phyloP scores from a whole-genome alignment of 306 rosid species.

The Comarum palustre region DNA sequence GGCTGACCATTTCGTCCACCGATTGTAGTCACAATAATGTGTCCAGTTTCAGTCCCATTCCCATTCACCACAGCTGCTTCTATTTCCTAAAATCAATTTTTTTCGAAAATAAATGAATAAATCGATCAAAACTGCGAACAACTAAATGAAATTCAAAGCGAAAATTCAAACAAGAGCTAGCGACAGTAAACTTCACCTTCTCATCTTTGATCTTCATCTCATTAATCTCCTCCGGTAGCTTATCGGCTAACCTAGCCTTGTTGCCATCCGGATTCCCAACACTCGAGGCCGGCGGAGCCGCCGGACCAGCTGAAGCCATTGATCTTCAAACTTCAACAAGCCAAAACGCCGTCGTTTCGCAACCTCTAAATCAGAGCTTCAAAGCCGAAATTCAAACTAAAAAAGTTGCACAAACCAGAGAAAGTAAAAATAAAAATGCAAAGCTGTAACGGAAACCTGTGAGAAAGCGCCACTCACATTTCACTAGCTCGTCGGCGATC shows the following conservation, averaged over 20 bases:
- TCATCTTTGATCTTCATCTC: conserved; percentile 72
- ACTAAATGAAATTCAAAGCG: not conserved
- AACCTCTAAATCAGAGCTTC: not conserved
- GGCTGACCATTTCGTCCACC: conserved; percentile 72
- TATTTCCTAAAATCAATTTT: conserved; percentile 35
- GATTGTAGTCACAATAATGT: conserved; percentile 61
- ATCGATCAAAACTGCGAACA: not conserved
- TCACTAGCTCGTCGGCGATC: conserved; percentile 28
- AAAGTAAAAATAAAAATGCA: not conserved
- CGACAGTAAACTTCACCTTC: conserved; percentile 30
- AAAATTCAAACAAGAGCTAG: not conserved
- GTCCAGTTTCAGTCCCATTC: conserved; percentile 72
- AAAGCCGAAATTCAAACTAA: not conserved
- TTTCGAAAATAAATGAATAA: not conserved
- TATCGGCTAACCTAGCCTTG: conserved; percentile 35
- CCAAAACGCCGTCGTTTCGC: conserved; percentile 2
- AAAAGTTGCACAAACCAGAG: not conserved
- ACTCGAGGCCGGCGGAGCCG: conserved; percentile 16
- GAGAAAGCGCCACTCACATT: conserved; percentile 26
- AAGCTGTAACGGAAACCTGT: not conserved
- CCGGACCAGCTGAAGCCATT: conserved; percentile 40
- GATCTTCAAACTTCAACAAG: conserved; percentile 1
- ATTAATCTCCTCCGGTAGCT: conserved; percentile 51
- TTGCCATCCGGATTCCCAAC: conserved; percentile 33
- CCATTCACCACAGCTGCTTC: conserved; percentile 63